Evolutionary conservation across 805 yeast genomes (phyloP).

Genomic region (Cyberlindnera bimundalis): DNA sequence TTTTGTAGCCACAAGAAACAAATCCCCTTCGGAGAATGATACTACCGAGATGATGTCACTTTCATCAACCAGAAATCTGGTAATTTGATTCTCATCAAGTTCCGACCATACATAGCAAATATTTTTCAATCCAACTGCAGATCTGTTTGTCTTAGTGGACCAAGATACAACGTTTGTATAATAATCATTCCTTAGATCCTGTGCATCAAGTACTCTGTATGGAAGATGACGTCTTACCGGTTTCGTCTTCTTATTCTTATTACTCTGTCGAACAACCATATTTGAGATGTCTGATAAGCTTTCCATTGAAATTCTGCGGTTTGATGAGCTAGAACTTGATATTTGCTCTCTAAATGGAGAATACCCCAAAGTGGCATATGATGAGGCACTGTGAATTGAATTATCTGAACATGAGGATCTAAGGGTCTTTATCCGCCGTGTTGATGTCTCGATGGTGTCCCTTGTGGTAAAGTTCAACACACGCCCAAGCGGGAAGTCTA

Average conservation of each 20-base stretch:
- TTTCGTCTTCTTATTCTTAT: slow-evolving; percentile 31
- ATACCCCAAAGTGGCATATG: not conserved
- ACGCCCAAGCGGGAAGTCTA: slow-evolving; percentile 42
- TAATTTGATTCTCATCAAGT: slow-evolving; percentile 17
- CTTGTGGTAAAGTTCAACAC: slow-evolving; percentile 35
- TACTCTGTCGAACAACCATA: slow-evolving; percentile 7
- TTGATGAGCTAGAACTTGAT: slow-evolving; percentile 2
- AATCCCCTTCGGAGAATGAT: slow-evolving; percentile 47
- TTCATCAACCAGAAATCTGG: slow-evolving; percentile 7
- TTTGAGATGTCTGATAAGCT: slow-evolving; percentile 12
- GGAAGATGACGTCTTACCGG: slow-evolving; percentile 33
- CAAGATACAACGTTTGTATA: slow-evolving; percentile 75
- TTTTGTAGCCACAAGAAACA: slow-evolving; percentile 54
- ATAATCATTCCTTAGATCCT: slow-evolving; percentile 70
- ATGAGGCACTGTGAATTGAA: no score
- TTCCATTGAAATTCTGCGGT: slow-evolving; percentile 9
- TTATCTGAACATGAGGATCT: no score
- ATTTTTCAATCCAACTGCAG: slow-evolving; percentile 66
- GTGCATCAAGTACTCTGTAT: slow-evolving; percentile 60
- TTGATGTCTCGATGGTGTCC: slow-evolving; percentile 5
- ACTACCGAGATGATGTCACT: slow-evolving; percentile 51
- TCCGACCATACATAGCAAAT: slow-evolving; percentile 64
- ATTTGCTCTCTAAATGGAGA: slow-evolving; percentile 3
- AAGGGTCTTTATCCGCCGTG: slow-evolving; percentile 1
- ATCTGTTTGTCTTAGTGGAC: slow-evolving; percentile 47